Conservation (phyloP, 2,329 filamentous ascomycete species). For the Beauveria caledonica region DNA sequence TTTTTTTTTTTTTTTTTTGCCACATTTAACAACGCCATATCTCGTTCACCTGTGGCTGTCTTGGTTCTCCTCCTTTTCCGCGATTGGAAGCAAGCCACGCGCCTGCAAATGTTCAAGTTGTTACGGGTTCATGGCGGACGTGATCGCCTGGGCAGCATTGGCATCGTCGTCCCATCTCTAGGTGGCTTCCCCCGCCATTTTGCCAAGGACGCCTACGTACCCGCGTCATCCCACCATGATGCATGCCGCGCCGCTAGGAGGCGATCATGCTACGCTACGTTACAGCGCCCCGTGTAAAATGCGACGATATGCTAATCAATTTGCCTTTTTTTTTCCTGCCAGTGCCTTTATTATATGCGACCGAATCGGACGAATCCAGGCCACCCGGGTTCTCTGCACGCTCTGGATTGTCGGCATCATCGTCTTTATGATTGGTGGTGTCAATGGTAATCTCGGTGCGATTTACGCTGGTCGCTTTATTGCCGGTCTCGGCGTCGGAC, state of each 20-base stretch:
- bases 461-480: constrained; percentile 61
- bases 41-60: too few relatives aligned
- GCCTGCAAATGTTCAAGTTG: not conserved
- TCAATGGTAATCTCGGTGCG: constrained; percentile 43
- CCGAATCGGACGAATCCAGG: constrained; percentile 54
- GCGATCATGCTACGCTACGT: not conserved
- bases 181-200: not conserved
- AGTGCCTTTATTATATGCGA: constrained; percentile 53
- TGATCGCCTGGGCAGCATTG: not conserved
- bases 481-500: constrained; percentile 56
- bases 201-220: constrained; percentile 4
- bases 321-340: not conserved
- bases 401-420: constrained; percentile 51
- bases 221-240: not conserved
- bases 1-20: not conserved
- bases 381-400: constrained; percentile 47
- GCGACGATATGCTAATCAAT: not conserved
- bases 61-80: too few relatives aligned
- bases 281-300: not conserved
- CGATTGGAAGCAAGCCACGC: too few relatives aligned
- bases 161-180: constrained; percentile 1
- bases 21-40: too few relatives aligned
- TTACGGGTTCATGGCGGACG: not conserved
- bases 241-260: not conserved
- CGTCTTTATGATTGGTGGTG: constrained; percentile 46